Conservation (phyloP, 2,329 filamentous ascomycete genomes). For the Aspergillus chevalieri region DNA sequence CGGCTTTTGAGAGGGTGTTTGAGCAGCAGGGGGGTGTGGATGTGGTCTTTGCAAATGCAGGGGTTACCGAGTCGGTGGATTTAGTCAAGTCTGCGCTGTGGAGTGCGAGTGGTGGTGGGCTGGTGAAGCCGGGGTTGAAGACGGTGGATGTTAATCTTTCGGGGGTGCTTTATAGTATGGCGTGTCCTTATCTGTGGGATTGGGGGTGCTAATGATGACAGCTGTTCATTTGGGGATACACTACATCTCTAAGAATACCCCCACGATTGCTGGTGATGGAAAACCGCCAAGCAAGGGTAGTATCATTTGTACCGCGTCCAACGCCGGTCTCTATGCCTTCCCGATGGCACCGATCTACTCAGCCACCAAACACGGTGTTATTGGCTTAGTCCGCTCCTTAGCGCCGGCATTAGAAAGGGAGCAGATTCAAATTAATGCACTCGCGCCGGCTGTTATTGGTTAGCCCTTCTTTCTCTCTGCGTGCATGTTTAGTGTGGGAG, state of each 20-base stretch:
- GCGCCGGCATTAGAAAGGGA: constrained; percentile 33
- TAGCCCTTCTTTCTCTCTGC: constrained; percentile 9
- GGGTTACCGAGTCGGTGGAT: constrained; percentile 41
- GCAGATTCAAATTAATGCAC: constrained; percentile 47
- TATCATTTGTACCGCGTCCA: constrained; percentile 51
- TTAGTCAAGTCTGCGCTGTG: constrained; percentile 25
- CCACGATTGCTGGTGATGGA: constrained; percentile 10
- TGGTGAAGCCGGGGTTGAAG: constrained; percentile 30
- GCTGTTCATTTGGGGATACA: constrained; percentile 46
- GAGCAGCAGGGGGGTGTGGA: constrained; percentile 35
- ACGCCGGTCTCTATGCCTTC: constrained; percentile 49
- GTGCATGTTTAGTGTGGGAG: neutral
- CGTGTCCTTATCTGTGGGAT: neutral
- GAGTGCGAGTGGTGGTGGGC: constrained; percentile 21
- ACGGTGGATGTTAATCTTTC: constrained; percentile 32
- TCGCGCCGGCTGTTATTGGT: constrained; percentile 49
- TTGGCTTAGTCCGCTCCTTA: constrained; percentile 48
- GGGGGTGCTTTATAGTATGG: constrained; percentile 44
- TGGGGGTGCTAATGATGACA: constrained; percentile 15
- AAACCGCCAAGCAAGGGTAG: constrained; percentile 36
- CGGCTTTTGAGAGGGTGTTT: constrained; percentile 29
- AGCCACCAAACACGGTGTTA: constrained; percentile 43
- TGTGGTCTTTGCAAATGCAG: constrained; percentile 47
- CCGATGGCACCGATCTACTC: constrained; percentile 47
- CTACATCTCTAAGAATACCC: constrained; percentile 45